Base-by-base conservation (phyloP, 352 stramenopile genomes). In the Phytophthora tentaculata region DNA sequence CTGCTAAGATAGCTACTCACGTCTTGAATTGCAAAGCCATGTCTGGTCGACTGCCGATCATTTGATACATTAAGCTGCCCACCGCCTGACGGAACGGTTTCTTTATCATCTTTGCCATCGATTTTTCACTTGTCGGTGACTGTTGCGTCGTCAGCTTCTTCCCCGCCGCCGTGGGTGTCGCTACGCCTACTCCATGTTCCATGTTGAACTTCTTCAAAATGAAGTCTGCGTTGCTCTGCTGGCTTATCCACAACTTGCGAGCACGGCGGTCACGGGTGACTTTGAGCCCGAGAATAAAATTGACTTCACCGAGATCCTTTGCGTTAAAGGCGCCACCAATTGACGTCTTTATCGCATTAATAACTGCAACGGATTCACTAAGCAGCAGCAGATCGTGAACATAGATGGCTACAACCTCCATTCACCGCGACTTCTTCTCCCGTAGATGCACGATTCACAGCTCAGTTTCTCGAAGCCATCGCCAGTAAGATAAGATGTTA, bases 51-150 rank as follows among this genome's bases (percentile, higher is more conserved):
- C n/a, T 61, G 13, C 28, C 28, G 8, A 32, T 32, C n/a, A n/a
- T n/a, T n/a, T n/a, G 28, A 24, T 67, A 67, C 61, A 75, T 71
- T 2, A 75, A 17, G n/a, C 56, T 71, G 12, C 56, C 61, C 0
- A 75, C 57, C 0, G 61, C 61, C 37, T 75, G 24, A 6, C 61
- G 8, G 22, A 61, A 74, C 0, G 67, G 67, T 28, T 67, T 70
- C 2, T 19, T 22, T 9, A 37, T 2, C 41, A 64, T 65, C 5
- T 66, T 26, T 0, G 26, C 50, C 16, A 47, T 69, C 1, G 45
- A 59, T 17, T 65, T 59, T 5, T 41, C 59, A 17, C 3, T 67
- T 5, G n/a, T 17, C 3, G 26, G 44, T n/a, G 24, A 6, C 24
- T 56, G 8, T 12, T 35, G 47, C 24, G 55, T 61, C 6, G 16